These are phyloP conservation scores for Lepidium didymum DNA, from an alignment of 345 rosid genomes.

Conservation along the genomic window DNA sequence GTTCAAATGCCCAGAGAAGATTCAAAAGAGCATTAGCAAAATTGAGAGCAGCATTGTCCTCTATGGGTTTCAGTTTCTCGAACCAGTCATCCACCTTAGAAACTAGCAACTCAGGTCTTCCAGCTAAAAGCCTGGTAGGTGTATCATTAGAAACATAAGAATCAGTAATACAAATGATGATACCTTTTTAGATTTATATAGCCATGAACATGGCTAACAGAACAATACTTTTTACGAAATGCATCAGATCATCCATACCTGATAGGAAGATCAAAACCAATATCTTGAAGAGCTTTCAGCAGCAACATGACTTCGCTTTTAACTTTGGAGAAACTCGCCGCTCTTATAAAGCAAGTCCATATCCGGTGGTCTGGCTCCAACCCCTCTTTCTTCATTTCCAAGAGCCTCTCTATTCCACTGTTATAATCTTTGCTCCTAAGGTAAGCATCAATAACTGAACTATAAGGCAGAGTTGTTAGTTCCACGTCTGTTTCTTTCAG, in stretches of 20 bases:
- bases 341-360: slow-evolving; percentile 94
- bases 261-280: slow-evolving; percentile 78
- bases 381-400: slow-evolving; percentile 70
- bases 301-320: slow-evolving; percentile 54
- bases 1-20: slow-evolving; percentile 91
- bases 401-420: slow-evolving; percentile 63
- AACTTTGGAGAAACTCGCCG: slow-evolving; percentile 61
- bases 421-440: slow-evolving; percentile 60
- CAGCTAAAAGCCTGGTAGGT: slow-evolving; percentile 55
- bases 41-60: slow-evolving; percentile 85
- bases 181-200: not conserved
- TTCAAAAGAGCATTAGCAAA: slow-evolving; percentile 79
- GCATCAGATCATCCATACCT: slow-evolving; percentile 39
- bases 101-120: slow-evolving; percentile 48
- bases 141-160: slow-evolving; percentile 5
- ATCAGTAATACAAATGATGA: not conserved
- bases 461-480: slow-evolving; percentile 69
- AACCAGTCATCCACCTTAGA: slow-evolving; percentile 63
- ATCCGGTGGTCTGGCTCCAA: slow-evolving; percentile 78
- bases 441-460: slow-evolving; percentile 89
- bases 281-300: slow-evolving; percentile 56
- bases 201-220: not conserved
- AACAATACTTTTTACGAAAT: not conserved
- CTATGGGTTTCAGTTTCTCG: slow-evolving; percentile 53
- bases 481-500: slow-evolving; percentile 57